A percentile compares a stretch with the other conserved stretches of the same genome.
Conservation (phyloP, 1,139 yeast genomes). For the Entelexis paramagnoliae region DNA sequence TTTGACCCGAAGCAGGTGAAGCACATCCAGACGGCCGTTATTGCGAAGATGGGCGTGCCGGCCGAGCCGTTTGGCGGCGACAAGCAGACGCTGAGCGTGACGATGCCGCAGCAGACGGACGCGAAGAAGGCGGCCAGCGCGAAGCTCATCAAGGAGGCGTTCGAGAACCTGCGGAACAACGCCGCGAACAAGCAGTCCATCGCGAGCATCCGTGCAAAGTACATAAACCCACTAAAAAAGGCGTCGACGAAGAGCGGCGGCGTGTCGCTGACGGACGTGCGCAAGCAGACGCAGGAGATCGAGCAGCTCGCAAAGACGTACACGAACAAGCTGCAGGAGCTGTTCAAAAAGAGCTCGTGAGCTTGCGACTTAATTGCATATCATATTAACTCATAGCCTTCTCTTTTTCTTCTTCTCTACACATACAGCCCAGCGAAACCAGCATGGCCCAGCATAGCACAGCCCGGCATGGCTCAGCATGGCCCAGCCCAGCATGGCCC, state of each 20-base stretch:
- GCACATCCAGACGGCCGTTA: constrained; percentile 55
- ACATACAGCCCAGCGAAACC: too few relatives aligned
- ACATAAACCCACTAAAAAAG: constrained; percentile 37
- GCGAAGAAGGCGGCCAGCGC: constrained; percentile 53
- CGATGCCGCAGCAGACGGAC: constrained; percentile 64
- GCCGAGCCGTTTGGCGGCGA: constrained; percentile 68
- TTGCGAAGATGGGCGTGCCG: constrained; percentile 60
- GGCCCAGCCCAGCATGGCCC: too few relatives aligned
- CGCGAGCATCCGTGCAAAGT: constrained; percentile 42
- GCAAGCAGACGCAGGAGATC: constrained; percentile 45
- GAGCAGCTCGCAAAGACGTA: constrained; percentile 62
- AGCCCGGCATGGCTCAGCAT: too few relatives aligned
- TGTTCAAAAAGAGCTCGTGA: constrained; percentile 36
- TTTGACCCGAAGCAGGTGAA: constrained; percentile 70
- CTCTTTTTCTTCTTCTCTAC: too few relatives aligned
- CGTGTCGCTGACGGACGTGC: constrained; percentile 34
- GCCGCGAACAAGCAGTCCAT: constrained; percentile 42
- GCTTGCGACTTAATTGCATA: too few relatives aligned
- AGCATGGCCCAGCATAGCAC: too few relatives aligned
- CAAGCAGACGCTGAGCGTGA: constrained; percentile 61
- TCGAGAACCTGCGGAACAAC: constrained; percentile 55
- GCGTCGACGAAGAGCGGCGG: constrained; percentile 31
- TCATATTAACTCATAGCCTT: too few relatives aligned
- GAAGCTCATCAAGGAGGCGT: constrained; percentile 45
- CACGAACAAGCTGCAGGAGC: constrained; percentile 46